These are phyloP conservation scores for Fraxinus xanthoxyloides DNA, from an alignment of 305 asterid species.

Conservation along the genomic window DNA sequence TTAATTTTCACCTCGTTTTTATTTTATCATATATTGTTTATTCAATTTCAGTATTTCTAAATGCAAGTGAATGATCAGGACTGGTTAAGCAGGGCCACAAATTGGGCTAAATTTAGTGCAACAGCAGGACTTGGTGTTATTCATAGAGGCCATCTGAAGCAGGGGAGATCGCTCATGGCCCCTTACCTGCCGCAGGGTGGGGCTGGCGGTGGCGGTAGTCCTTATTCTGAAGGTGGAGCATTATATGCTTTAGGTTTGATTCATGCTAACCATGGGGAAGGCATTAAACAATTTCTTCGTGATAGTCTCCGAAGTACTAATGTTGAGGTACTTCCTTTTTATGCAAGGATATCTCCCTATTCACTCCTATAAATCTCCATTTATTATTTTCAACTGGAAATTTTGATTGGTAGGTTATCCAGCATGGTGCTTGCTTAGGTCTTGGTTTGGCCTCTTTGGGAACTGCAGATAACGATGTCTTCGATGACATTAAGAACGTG, in stretches of 20 bases:
- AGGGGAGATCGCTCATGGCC: slow-evolving; percentile 97
- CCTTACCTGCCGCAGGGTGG: slow-evolving; percentile 95
- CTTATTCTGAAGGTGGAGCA: slow-evolving; percentile 75
- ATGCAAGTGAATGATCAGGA: slow-evolving; percentile 49
- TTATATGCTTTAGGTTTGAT: slow-evolving; percentile 59
- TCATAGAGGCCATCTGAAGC: slow-evolving; percentile 94
- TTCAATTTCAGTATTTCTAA: neutral
- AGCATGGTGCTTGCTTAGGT: slow-evolving; percentile 99
- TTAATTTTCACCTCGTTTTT: neutral
- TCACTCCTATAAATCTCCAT: neutral
- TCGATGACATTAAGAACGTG: slow-evolving; percentile 82
- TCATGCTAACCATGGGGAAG: slow-evolving; percentile 80
- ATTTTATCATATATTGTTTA: neutral
- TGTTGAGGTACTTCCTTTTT: slow-evolving; percentile 58
- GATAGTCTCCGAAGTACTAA: slow-evolving; percentile 83
- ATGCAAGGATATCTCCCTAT: neutral
- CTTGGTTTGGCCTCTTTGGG: slow-evolving; percentile 98
- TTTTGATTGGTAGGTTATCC: slow-evolving; percentile 64
- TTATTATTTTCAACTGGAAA: neutral
- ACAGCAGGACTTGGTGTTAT: slow-evolving; percentile 98
- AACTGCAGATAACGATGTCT: slow-evolving; percentile 90
- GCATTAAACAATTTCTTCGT: slow-evolving; percentile 89
- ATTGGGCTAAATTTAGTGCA: slow-evolving; percentile 98
- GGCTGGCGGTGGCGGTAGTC: slow-evolving; percentile 88
- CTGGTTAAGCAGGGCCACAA: slow-evolving; percentile 97